Base-by-base conservation (phyloP, 2,329 filamentous ascomycete genomes). In the Peltaster fructicola region DNA sequence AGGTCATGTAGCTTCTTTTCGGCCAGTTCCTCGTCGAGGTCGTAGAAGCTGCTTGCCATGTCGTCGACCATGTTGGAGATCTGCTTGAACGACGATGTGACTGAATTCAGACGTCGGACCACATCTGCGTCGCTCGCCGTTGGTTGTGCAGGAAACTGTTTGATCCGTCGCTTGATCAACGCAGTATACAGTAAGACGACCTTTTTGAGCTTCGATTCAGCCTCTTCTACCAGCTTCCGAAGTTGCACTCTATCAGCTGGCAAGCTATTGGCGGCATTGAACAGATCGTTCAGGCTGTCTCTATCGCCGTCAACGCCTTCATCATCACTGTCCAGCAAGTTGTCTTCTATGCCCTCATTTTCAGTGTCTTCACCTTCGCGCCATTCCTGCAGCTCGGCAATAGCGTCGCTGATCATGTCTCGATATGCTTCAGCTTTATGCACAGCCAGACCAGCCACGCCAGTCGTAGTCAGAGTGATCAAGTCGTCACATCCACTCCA, bases 311-410 rank as follows among this genome's bases (percentile, higher is more conserved):
- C 47, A 3, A 51, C 47, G 6, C 41, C 46, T 17, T 51, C 48
- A 48, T 56, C 29, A 44, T 53, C 24, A 8, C 46, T 43, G 16
- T 51, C 51, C 0, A 46, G 36, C 2, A 52, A 41, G 4, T 42
- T 51, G 17, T 49, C 48, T 4, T 38, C 42, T 2, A 38, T 35
- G 0, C 44, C 48, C 4, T 53, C 45, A 6, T 32, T 36, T 5
- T 56, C 59, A 0, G 63, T 48, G 8, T 64, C 57, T 2, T 69
- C 70, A 1, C 69, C 69, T 3, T 68, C 65, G 13, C 73, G 70
- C 81, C 84, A 93, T 39, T 85, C 80, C 45, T 81, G 79, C 35
- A 93, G 50, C 53, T 93, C 85, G 33, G 78, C 68, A 37, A 90
- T 66, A 0, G 81, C 76, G 53, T 93, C 85, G 38, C 78, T 68